A percentile compares a stretch with the other conserved stretches of the same genome.
These are phyloP conservation scores for Botrytis pseudocinerea DNA, from an alignment of 2,329 filamentous ascomycete genomes.

Conservation along the genomic window DNA sequence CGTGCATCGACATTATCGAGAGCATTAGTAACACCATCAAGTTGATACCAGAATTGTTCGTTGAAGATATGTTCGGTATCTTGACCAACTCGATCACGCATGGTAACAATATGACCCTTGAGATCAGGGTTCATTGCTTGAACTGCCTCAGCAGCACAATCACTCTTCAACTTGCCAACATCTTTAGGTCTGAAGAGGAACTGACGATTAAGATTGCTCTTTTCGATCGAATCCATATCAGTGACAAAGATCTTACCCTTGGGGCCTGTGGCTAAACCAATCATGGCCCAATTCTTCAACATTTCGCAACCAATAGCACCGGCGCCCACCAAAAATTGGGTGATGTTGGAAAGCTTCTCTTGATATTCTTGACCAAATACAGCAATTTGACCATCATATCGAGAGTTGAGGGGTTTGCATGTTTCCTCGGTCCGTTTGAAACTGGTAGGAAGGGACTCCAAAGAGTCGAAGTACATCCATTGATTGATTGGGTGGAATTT, in stretches of 20 bases:
- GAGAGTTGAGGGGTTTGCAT: constrained; percentile 79
- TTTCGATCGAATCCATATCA: constrained; percentile 98
- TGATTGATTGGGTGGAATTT: constrained; percentile 97
- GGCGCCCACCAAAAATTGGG: constrained; percentile 91
- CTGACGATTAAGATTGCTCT: constrained; percentile 96
- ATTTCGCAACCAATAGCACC: constrained; percentile 98
- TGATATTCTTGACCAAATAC: constrained; percentile 94
- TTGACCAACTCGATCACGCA: constrained; percentile 85
- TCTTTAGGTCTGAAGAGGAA: constrained; percentile 94
- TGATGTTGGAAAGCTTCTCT: constrained; percentile 86
- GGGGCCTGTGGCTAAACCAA: constrained; percentile 85
- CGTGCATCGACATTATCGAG: constrained; percentile 96
- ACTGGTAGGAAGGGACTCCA: constrained; percentile 87
- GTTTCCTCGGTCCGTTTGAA: constrained; percentile 77
- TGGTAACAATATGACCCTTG: constrained; percentile 76
- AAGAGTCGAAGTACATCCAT: constrained; percentile 95
- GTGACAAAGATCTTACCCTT: constrained; percentile 89
- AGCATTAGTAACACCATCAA: constrained; percentile 95
- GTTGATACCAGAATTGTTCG: constrained; percentile 81
- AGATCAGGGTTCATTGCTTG: constrained; percentile 95
- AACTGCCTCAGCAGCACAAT: constrained; percentile 86
- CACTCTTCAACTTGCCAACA: constrained; percentile 95
- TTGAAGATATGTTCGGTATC: constrained; percentile 96
- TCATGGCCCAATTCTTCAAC: constrained; percentile 99
- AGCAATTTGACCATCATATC: constrained; percentile 96